Evolutionary conservation across 2,329 filamentous ascomycete genomes (phyloP).

Genomic region (Cladosporium velox): DNA sequence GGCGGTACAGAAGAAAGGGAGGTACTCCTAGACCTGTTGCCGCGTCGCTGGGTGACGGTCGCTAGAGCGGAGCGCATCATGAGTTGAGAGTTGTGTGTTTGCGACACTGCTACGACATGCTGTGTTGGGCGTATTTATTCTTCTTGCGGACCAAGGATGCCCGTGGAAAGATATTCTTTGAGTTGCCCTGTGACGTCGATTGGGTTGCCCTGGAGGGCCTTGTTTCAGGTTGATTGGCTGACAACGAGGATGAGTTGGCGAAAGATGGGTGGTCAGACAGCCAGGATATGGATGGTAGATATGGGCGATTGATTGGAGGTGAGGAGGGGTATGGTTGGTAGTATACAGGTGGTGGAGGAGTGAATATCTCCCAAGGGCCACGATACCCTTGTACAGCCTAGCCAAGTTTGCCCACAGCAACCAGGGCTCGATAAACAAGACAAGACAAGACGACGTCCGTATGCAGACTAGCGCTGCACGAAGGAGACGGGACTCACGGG

Average conservation of each 20-base stretch:
- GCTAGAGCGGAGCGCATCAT: constrained; percentile 36
- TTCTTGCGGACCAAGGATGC: background rate
- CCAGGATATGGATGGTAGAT: background rate
- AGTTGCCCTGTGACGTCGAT: background rate
- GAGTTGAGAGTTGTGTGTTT: background rate
- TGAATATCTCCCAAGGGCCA: background rate
- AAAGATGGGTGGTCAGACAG: background rate
- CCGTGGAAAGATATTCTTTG: background rate
- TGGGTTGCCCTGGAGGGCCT: background rate
- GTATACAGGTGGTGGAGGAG: background rate
- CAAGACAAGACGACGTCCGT: background rate
- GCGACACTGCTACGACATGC: constrained; percentile 13
- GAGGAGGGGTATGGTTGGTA: background rate
- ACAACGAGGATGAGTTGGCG: background rate
- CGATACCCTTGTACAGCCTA: background rate
- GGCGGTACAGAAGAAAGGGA: constrained; percentile 53
- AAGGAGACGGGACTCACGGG: background rate
- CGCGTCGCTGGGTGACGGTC: constrained; percentile 32
- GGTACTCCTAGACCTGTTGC: constrained; percentile 35
- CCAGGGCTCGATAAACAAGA: background rate
- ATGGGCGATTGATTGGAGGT: background rate
- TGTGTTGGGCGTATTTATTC: background rate
- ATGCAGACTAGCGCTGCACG: background rate
- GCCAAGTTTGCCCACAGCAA: background rate
- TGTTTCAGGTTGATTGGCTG: background rate